phyloP scores from a whole-genome alignment of 2,329 filamentous ascomycete genomes.

The Cladophialophora psammophila region DNA sequence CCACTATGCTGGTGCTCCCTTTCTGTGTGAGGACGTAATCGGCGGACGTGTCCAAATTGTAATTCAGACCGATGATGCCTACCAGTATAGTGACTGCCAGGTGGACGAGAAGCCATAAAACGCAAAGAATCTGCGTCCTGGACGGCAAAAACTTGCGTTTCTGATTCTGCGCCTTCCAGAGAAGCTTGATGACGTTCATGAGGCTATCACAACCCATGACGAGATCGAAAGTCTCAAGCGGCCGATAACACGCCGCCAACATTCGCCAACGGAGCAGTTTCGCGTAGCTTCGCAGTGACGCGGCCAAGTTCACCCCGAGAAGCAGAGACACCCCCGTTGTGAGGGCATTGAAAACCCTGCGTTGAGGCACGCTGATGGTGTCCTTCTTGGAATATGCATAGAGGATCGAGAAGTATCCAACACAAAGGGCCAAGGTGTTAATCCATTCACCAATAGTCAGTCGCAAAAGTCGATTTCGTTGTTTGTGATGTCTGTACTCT shows the following conservation, averaged over 20 bases:
- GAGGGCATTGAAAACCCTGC: constrained; percentile 36
- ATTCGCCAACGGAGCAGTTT: constrained; percentile 37
- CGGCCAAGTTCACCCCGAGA: constrained; percentile 36
- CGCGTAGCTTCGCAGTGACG: constrained; percentile 36
- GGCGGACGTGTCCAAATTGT: constrained; percentile 32
- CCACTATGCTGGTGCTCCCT: constrained; percentile 31
- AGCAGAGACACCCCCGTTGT: constrained; percentile 32
- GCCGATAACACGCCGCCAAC: constrained; percentile 31
- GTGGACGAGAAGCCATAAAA: constrained; percentile 36
- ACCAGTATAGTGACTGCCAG: constrained; percentile 35
- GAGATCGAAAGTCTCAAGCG: constrained; percentile 37
- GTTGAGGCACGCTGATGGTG: constrained; percentile 27
- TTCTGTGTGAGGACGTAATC: constrained; percentile 19
- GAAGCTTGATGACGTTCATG: constrained; percentile 34
- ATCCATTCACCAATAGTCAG: constrained; percentile 37
- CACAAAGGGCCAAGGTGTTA: constrained; percentile 30
- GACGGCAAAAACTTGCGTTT: constrained; percentile 28
- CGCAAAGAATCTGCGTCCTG: constrained; percentile 32
- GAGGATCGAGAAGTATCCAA: constrained; percentile 31
- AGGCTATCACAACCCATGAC: constrained; percentile 37
- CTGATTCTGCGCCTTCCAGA: constrained; percentile 31
- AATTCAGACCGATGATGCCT: constrained; percentile 39
- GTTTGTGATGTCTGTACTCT: constrained; percentile 29
- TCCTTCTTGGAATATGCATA: constrained; percentile 28
- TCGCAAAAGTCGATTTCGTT: constrained; percentile 33